These are phyloP conservation scores for Flaveria sonorensis DNA, from an alignment of 129 eudicot species.

Conservation along the genomic window DNA sequence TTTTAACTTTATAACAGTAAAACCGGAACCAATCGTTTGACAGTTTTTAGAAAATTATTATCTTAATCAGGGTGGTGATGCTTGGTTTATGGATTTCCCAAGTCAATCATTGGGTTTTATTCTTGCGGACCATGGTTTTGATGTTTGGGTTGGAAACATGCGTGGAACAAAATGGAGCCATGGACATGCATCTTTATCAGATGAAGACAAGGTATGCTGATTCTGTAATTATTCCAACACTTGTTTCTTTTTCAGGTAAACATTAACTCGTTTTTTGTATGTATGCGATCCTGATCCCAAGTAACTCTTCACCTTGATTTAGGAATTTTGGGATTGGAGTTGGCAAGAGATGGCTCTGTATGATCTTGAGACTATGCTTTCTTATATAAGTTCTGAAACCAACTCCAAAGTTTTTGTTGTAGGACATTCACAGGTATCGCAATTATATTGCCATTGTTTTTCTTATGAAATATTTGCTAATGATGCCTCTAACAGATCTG, in stretches of 20 bases:
- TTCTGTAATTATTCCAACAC: background rate
- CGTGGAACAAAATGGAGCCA: constrained; percentile 98
- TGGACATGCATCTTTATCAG: constrained; percentile 84
- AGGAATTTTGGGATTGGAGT: constrained; percentile 99
- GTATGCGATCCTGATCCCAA: background rate
- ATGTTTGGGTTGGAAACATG: constrained; percentile 95
- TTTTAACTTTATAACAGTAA: background rate
- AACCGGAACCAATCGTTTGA: background rate
- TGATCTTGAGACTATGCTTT: constrained; percentile 84
- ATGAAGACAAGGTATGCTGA: constrained; percentile 61
- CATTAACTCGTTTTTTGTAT: background rate
- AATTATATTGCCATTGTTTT: background rate
- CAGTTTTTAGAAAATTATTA: constrained; percentile 13
- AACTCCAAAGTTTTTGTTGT: constrained; percentile 73
- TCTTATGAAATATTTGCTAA: background rate
- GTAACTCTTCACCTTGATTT: background rate
- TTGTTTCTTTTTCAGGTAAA: background rate
- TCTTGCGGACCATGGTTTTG: constrained; percentile 86
- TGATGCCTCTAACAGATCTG: background rate
- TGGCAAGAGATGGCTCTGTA: constrained; percentile 94
- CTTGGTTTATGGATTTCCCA: constrained; percentile 85
- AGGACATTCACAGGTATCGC: constrained; percentile 92
- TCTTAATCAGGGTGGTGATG: constrained; percentile 86
- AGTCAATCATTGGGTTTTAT: constrained; percentile 84
- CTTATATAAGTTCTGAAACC: constrained; percentile 50